Conservation (phyloP, 2,329 filamentous ascomycete genomes). For the Curvularia spicifera region DNA sequence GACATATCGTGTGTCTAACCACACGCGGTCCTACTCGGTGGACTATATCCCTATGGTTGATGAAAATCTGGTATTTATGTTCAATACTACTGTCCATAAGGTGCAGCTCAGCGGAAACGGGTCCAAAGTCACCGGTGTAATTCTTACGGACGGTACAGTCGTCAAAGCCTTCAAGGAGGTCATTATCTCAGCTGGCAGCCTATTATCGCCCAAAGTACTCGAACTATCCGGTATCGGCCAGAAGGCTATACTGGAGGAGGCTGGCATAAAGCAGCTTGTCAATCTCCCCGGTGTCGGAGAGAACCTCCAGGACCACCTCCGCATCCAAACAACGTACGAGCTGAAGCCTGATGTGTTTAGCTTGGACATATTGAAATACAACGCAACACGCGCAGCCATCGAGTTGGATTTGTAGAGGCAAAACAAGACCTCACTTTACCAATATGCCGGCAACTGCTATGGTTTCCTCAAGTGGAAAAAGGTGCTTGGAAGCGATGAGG, state of each 20-base stretch:
- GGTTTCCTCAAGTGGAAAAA: conserved; percentile 54
- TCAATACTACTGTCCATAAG: conserved; percentile 47
- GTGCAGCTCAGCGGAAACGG: conserved; percentile 40
- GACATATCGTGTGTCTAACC: conserved; percentile 56
- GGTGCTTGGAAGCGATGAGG: conserved; percentile 35
- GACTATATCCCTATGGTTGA: conserved; percentile 52
- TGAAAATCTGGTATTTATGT: conserved; percentile 51
- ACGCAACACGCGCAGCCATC: conserved; percentile 43
- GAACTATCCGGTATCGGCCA: conserved; percentile 33
- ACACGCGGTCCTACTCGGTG: conserved; percentile 57
- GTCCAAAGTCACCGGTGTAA: conserved; percentile 34
- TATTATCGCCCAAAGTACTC: conserved; percentile 28
- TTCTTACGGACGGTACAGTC: conserved; percentile 27
- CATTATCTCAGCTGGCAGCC: conserved; percentile 29
- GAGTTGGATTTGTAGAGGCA: conserved; percentile 48
- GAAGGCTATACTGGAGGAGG: conserved; percentile 14
- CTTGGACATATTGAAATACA: conserved; percentile 29
- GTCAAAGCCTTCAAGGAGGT: conserved; percentile 40
- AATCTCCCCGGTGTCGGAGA: conserved; percentile 31
- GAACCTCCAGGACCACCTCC: conserved; percentile 33
- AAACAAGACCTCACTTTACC: conserved; percentile 45
- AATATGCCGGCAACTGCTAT: conserved; percentile 50
- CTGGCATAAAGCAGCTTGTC: conserved; percentile 22
- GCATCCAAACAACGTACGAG: conserved; percentile 29
- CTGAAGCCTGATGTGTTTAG: conserved; percentile 24